Base-by-base conservation (phyloP, 176 grass and related monocot genomes). In the Panicum miliaceum region DNA sequence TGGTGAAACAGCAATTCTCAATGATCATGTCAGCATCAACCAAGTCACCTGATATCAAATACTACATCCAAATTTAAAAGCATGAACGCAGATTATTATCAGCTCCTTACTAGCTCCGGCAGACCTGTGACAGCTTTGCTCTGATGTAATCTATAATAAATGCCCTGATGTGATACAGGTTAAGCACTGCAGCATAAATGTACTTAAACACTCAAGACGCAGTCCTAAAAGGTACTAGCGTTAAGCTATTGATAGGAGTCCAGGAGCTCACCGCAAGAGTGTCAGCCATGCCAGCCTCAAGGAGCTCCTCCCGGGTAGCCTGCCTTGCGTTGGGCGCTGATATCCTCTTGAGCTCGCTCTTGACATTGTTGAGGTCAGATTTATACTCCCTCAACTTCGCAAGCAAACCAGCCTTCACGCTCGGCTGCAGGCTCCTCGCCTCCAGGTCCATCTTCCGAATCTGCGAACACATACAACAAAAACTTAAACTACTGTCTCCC, bases 391-490 rank as follows among this genome's bases (percentile, higher is more conserved):
- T 89, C 82, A 97, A 67, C 74, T 97, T 97, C 13, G 85, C 90
- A 58, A 97, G 90, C 74, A 94, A 88, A 81, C 88, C 90, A 0
- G 90, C 92, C 67, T 93, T 97, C 62, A 93, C 80, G 40, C 90
- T 97, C 0, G 95, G 95, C 56, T 91, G 95, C 76, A 91, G 70
- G 74, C 88, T 97, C 91, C 92, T 94, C 0, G 92, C 95, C 90
- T 97, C 95, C 51, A 94, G 75, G 86, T 97, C 95, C 92, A 97
- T 97, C 86, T 91, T 97, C 32, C 92, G 79, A 84, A 97, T 91
- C 92, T 97, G 32, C 32, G 82, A 37, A 32, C 0, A 41, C 12
- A 45, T 18, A 42, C 11, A 80, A 58, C 13, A 4, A 67, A 41
- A 52, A n/a, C 5, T 62, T 70, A n/a, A 77, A 58, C 57, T 37